Base-by-base conservation (phyloP, 345 rosid genomes). In the Turritis glabra region DNA sequence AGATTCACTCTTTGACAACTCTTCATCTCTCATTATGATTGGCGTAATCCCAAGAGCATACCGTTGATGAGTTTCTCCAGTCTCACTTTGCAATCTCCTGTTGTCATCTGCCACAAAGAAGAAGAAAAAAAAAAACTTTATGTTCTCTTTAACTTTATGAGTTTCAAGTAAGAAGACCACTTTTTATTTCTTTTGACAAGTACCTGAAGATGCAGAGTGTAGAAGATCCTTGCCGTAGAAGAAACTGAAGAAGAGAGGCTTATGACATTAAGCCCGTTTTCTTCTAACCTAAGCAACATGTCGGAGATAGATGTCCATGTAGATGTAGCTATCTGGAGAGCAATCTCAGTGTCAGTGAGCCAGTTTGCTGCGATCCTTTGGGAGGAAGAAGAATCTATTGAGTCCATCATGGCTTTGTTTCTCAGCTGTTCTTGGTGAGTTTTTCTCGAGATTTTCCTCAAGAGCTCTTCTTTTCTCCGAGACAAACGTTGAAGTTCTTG, bases 171-270 rank as follows among this genome's bases (percentile, higher is more conserved):
- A 21, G 5, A n/a, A 58, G 55, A 67, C 11, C 33, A 67, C n/a
- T 37, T 66, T 5, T 19, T 9, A 11, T 37, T 32, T 7, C 12
- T n/a, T 22, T 5, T 52, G 61, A 19, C 26, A 77, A 64, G 38
- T 71, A 89, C 96, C 91, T 87, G 80, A 54, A 90, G 67, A 59
- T 84, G 92, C 8, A 89, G 69, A 62, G 71, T 85, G 65, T 80
- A 80, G 79, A 90, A 85, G 57, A 82, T 67, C 67, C 75, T 82
- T 65, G 79, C 86, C 11, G 73, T 83, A 30, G 62, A 83, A 53
- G 89, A 85, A 58, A 85, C 78, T 8, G 88, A 85, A 35, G 88
- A 88, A 64, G 91, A 89, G 62, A 85, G 75, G 30, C 81, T 86
- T 8, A 84, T 26, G 5, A 84, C 77, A 51, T 50, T 21, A 54